Percentiles rank a stretch among this genome's conserved stretches.
Conservation (phyloP, 805 yeast species). For the Helenozyma baotianmanensis region DNA sequence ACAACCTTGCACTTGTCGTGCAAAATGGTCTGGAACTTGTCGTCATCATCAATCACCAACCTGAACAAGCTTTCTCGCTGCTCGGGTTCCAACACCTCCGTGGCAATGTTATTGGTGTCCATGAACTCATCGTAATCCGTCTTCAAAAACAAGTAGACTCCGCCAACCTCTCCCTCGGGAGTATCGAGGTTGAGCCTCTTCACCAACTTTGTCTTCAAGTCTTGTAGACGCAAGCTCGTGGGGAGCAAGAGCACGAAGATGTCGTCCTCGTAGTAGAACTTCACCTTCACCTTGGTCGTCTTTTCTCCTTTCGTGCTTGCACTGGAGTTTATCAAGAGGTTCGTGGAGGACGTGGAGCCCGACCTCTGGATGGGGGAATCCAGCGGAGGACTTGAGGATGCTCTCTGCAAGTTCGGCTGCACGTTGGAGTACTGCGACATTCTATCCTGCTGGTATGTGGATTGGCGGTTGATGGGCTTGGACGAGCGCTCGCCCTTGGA, state of each 20-base stretch:
- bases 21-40: slow-evolving; percentile 34
- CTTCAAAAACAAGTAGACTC: slow-evolving; percentile 34
- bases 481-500: slow-evolving; percentile 13
- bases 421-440: slow-evolving; percentile 46
- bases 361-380: slow-evolving; percentile 17
- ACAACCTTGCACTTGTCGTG: slow-evolving; percentile 42
- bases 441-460: slow-evolving; percentile 47
- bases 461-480: slow-evolving; percentile 36
- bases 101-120: slow-evolving; percentile 25
- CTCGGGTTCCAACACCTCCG: slow-evolving; percentile 23
- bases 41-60: slow-evolving; percentile 37
- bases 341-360: slow-evolving; percentile 19
- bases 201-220: slow-evolving; percentile 46
- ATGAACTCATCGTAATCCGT: slow-evolving; percentile 39
- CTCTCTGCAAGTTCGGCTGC: slow-evolving; percentile 16
- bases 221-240: slow-evolving; percentile 42
- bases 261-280: slow-evolving; percentile 76
- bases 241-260: slow-evolving; percentile 68
- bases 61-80: slow-evolving; percentile 25
- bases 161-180: slow-evolving; percentile 13
- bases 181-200: slow-evolving; percentile 44
- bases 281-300: slow-evolving; percentile 50
- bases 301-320: slow-evolving; percentile 8
- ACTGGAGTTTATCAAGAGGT: slow-evolving; percentile 10
- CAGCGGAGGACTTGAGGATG: slow-evolving; percentile 26